Evolutionary conservation across 1,284 basidiomycete species (phyloP), one percentile per base, ranked within the genome.

Genomic region (Leccinum fallax): DNA sequence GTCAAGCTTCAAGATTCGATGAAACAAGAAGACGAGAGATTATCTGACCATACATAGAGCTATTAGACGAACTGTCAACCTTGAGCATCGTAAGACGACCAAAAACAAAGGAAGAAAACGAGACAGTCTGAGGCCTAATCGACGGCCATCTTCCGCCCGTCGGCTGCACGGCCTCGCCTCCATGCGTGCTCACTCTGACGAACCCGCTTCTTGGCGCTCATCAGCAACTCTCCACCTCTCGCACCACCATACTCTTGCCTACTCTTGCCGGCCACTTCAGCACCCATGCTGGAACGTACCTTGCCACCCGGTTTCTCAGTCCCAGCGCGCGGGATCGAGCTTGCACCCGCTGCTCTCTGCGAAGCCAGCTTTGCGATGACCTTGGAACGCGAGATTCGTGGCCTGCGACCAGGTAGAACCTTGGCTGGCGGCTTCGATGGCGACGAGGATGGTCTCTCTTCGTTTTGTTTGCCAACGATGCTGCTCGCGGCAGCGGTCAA

Each of bases 281-380:
- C 76, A 26, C 87, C 83, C 53, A 86, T 73, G 68, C 87, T 89
- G 55, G 88, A 89, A 57, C 88, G 79, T 19, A 76, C 77, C 64
- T 79, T 78, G 48, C 72, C 67, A 0, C 59, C 49, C 6, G 53
- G 2, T 26, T 55, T 55, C 10, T 34, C 64, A 8, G 51, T 53
- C 21, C 48, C 38, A 3, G 38, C 55, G 53, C 59, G 49, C 62
- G 64, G 19, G 30, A 67, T 40, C 71, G 79, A 16, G 49, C 64
- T 21, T 58, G 66, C 30, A 53, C 71, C 53, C 67, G 77, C 82
- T 21, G 81, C 84, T 8, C 89, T 83, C 72, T 91, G 87, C n/a
- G 87, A 87, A 5, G 86, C 89, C 26, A 92, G 77, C 67, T 81
- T 85, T 1, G 90, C 88, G 56, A 92, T 90, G 40, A 93, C 88